Percentiles rank a stretch among this genome's conserved stretches.
phyloP scores from a whole-genome alignment of 225 moss, liverwort and hornwort species.

The Straminergon stramineum region DNA sequence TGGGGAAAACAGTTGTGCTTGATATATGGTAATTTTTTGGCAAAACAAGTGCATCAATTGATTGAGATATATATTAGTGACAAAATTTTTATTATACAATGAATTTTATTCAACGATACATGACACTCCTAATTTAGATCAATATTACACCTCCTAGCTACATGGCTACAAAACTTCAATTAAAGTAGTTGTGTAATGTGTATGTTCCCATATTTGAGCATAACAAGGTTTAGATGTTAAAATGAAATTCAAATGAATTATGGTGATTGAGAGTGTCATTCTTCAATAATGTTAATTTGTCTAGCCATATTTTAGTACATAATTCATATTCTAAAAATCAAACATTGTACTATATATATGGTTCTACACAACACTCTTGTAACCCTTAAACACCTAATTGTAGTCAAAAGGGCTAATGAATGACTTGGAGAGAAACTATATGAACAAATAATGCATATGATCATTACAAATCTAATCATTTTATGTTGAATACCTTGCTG shows the following conservation, averaged over 20 bases:
- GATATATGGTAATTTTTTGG: not conserved
- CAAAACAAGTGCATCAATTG: not conserved
- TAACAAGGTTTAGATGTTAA: not conserved
- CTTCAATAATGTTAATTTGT: not conserved
- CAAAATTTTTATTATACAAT: not conserved
- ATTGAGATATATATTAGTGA: no score
- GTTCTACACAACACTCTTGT: not conserved
- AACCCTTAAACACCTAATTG: rapidly evolving
- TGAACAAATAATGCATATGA: not conserved
- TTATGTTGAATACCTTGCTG: not conserved
- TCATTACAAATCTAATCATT: not conserved
- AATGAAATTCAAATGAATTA: not conserved
- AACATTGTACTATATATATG: not conserved
- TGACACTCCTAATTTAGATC: not conserved
- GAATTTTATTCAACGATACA: no score
- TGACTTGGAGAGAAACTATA: not conserved
- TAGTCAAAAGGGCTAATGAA: not conserved
- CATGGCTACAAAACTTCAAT: not conserved
- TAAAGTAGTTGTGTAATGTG: rapidly evolving
- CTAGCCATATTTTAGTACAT: not conserved
- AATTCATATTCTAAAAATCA: rapidly evolving
- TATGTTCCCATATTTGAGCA: not conserved
- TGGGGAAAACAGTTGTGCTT: rapidly evolving
- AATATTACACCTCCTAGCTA: not conserved
- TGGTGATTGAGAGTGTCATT: rapidly evolving